Percentiles rank a stretch among this genome's conserved stretches.
These are phyloP conservation scores for Vitis hybrid DNA, from an alignment of 177 flowering plant genomes.

Conservation along the genomic window DNA sequence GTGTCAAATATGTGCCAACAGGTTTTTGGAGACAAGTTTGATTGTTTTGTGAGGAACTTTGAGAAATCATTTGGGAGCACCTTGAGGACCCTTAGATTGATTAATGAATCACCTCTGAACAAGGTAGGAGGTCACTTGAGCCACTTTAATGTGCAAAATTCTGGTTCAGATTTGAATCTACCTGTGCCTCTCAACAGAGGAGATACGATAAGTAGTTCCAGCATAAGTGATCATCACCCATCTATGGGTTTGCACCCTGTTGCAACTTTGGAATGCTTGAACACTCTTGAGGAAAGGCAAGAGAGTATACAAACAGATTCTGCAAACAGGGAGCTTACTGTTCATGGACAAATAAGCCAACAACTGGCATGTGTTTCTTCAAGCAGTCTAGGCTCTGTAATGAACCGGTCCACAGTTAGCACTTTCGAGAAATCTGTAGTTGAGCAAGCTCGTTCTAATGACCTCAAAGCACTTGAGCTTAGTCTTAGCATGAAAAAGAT, in stretches of 20 bases:
- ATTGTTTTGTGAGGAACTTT: slow-evolving; percentile 64
- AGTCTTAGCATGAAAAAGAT: slow-evolving; percentile 57
- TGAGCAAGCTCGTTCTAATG: slow-evolving; percentile 73
- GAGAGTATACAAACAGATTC: slow-evolving; percentile 20
- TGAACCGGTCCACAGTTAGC: slow-evolving; percentile 17
- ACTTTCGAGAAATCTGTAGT: slow-evolving; percentile 52
- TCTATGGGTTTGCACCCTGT: slow-evolving; percentile 12
- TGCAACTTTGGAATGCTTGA: slow-evolving; percentile 7
- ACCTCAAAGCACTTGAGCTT: slow-evolving; percentile 72
- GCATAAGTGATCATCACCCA: slow-evolving; percentile 9
- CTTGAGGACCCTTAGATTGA: slow-evolving; percentile 63
- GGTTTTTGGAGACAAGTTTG: slow-evolving; percentile 80
- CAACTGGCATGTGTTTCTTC: slow-evolving; percentile 20
- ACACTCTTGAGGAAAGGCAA: slow-evolving; percentile 26
- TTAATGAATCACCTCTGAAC: slow-evolving; percentile 43
- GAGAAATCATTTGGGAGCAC: slow-evolving; percentile 82
- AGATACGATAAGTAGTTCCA: background rate
- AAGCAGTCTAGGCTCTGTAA: slow-evolving; percentile 9
- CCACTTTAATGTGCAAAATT: slow-evolving; percentile 10
- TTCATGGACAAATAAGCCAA: slow-evolving; percentile 16
- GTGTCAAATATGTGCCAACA: slow-evolving; percentile 30
- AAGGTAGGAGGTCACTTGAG: slow-evolving; percentile 15
- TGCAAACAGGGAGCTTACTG: slow-evolving; percentile 23
- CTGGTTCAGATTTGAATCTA: slow-evolving; percentile 14
- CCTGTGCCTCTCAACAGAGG: background rate